Conservation (phyloP, 2,329 filamentous ascomycete species). For the Dactylellina cionopaga region DNA sequence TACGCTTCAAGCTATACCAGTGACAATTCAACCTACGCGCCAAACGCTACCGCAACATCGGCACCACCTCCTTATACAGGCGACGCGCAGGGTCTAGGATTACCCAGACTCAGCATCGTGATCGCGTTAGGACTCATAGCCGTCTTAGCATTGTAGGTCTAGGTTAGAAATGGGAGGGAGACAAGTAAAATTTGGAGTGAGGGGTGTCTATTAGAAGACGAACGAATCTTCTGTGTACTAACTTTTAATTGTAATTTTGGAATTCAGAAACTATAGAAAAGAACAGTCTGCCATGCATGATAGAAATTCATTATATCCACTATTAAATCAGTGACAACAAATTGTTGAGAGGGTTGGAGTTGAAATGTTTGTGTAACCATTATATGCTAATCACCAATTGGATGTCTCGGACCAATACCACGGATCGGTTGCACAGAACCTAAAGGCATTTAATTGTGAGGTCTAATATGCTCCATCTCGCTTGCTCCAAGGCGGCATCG, state of each 20-base stretch:
- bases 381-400: no score
- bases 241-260: conserved; percentile 14
- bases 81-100: conserved; percentile 1
- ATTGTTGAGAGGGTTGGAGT: background rate
- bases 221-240: background rate
- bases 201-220: no score
- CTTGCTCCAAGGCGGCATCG: conserved; percentile 32
- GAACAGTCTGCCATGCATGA: background rate
- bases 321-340: background rate
- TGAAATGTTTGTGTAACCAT: conserved; percentile 34
- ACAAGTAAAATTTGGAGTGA: no score
- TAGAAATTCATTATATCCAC: background rate
- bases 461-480: conserved; percentile 30
- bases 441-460: background rate
- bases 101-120: conserved; percentile 2
- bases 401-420: no score
- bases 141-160: conserved; percentile 5
- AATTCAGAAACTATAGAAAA: background rate
- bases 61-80: conserved; percentile 8
- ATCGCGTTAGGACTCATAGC: background rate
- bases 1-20: background rate
- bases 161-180: no score
- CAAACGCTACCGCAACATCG: background rate
- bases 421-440: no score
- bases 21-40: background rate